Conservation (phyloP, 169 alveolate species). For the Perkinsus marinus region DNA sequence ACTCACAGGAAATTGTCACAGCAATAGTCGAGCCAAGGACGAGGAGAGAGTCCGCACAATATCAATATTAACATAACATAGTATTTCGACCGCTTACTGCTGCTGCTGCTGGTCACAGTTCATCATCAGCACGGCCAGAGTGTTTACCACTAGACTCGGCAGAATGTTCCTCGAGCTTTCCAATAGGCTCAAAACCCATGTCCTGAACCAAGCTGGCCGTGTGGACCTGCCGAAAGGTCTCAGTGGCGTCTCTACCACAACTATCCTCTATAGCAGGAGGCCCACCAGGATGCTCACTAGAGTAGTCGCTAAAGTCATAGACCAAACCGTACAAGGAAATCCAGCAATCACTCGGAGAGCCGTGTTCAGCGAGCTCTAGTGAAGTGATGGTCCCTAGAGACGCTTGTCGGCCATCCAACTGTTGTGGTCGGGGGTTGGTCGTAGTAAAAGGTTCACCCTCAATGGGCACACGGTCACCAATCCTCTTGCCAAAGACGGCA, state of each 20-base stretch:
- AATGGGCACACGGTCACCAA: conserved; percentile 7
- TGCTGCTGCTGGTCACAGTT: background rate
- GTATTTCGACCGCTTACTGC: too few species aligned
- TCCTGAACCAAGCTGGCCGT: background rate
- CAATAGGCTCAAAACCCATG: background rate
- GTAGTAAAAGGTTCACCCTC: background rate
- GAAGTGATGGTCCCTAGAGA: too few species aligned
- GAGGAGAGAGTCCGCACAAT: too few species aligned
- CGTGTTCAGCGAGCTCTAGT: conserved; percentile 32
- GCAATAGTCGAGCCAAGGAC: too few species aligned
- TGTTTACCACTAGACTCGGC: background rate
- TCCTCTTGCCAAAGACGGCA: conserved; percentile 40
- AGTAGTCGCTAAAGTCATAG: conserved; percentile 40
- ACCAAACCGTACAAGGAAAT: conserved; percentile 38
- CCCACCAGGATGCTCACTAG: conserved; percentile 55
- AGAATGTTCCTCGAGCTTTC: background rate
- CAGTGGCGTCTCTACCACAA: conserved; percentile 36
- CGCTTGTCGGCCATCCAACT: too few species aligned
- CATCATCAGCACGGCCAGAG: background rate
- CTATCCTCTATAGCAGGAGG: conserved; percentile 27
- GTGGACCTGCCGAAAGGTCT: conserved; percentile 9
- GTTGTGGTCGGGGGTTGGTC: background rate
- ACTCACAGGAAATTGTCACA: too few species aligned
- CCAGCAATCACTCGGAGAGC: conserved; percentile 40
- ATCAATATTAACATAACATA: too few species aligned